phyloP scores from a whole-genome alignment of 176 grass and related monocot species.

The Hsuehochloa calcarea region DNA sequence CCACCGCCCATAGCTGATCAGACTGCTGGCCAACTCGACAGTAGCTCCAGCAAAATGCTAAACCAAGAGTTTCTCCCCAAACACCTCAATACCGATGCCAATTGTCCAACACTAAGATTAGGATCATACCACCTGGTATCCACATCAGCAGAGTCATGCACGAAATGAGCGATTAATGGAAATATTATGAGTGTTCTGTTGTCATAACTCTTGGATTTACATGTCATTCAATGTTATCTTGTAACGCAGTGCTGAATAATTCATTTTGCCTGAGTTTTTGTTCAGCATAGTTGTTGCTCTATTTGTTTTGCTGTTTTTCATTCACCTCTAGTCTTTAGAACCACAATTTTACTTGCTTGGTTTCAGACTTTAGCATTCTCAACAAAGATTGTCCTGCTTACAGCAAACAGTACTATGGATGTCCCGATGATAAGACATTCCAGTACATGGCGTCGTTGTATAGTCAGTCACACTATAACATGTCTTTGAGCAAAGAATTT shows the following conservation, averaged over 20 bases:
- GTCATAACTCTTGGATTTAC: background rate
- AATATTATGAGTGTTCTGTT: background rate
- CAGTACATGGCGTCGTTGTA: constrained; percentile 84
- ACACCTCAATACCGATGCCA: no score
- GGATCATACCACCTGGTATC: no score
- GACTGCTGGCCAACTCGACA: no score
- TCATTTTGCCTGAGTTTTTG: background rate
- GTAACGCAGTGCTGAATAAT: background rate
- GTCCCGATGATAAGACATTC: constrained; percentile 87
- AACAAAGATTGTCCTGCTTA: constrained; percentile 41
- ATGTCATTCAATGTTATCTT: constrained; percentile 16
- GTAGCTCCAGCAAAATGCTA: no score
- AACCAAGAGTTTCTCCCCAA: no score
- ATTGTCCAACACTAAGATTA: no score
- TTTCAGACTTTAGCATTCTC: constrained; percentile 29
- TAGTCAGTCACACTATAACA: constrained; percentile 85
- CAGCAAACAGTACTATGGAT: constrained; percentile 83
- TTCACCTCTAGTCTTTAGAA: background rate
- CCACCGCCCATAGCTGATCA: no score
- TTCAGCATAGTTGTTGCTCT: background rate
- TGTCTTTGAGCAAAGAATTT: constrained; percentile 98
- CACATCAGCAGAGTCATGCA: no score
- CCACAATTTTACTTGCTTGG: constrained; percentile 13
- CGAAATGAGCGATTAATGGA: background rate
- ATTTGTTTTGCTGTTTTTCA: constrained; percentile 4